These are phyloP conservation scores for Glarea lozoyensis DNA, from an alignment of 495 filamentous ascomycete genomes.

Conservation along the genomic window DNA sequence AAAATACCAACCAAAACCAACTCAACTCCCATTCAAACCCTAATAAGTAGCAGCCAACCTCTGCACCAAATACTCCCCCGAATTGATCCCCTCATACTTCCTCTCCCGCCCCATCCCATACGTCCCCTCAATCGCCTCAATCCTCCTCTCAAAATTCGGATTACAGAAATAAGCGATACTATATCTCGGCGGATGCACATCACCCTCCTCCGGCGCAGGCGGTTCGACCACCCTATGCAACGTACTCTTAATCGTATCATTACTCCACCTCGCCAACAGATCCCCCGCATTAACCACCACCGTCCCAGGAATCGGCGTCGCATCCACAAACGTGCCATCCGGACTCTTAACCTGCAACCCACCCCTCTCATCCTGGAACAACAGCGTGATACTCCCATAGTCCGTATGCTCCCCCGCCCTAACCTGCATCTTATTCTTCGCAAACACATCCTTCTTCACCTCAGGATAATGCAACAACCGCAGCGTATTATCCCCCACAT, in stretches of 20 bases:
- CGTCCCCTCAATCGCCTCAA: constrained; percentile 84
- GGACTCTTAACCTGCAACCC: constrained; percentile 80
- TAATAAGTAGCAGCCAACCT: constrained; percentile 66
- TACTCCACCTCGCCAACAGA: constrained; percentile 80
- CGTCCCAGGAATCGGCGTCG: constrained; percentile 70
- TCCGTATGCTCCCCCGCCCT: constrained; percentile 83
- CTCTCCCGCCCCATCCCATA: constrained; percentile 56
- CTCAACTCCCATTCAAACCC: no score
- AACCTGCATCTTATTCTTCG: constrained; percentile 59
- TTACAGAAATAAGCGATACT: constrained; percentile 88
- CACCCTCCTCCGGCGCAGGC: constrained; percentile 18
- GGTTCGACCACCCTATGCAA: constrained; percentile 88
- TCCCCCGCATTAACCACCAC: constrained; percentile 92
- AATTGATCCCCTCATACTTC: constrained; percentile 73
- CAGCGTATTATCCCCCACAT: constrained; percentile 73
- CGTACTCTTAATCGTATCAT: constrained; percentile 81
- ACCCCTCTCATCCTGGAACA: constrained; percentile 81
- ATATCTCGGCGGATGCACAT: constrained; percentile 53
- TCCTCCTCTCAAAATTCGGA: constrained; percentile 67
- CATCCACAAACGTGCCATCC: constrained; percentile 70
- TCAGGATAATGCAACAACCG: constrained; percentile 84
- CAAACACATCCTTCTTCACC: constrained; percentile 59
- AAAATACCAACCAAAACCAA: no score
- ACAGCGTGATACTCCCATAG: constrained; percentile 78
- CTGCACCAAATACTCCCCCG: constrained; percentile 75